Evolutionary conservation across 1,139 yeast species (phyloP), one percentile per base, ranked within the genome.

Genomic region (Fermentozyma sake): DNA sequence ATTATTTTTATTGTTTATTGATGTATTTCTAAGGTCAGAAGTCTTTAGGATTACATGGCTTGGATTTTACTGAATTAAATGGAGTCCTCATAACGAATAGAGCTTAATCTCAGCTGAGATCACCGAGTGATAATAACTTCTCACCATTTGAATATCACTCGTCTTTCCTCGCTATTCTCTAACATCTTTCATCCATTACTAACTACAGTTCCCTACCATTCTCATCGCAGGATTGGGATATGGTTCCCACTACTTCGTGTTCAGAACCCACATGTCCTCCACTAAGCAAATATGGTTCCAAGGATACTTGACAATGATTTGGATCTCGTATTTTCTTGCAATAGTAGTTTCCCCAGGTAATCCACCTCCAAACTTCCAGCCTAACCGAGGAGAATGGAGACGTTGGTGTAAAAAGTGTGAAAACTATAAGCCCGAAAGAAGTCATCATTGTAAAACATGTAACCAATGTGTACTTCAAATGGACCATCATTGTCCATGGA

Each of bases 401-500:
- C 62, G 76, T 29, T 79, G 74, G 68, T 83, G 93, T 47, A 48
- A 58, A 30, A 82, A 80, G 44, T 85, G 95, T 50, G 44, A 73
- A 17, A 52, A 46, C 12, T 74, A 67, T 47, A 84, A 84, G 47
- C 94, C 94, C 0, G 86, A 78, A 45, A 60, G 95, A 26, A 51
- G 85, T 2, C 95, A 85, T 47, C 95, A 85, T 50, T 84, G 95
- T 52, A 76, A 76, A 42, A 61, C 67, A 1, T 76, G 83, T 42
- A 57, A 65, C 7, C 52, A 46, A 9, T 85, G 95, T 47, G 79
- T 84, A 9, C 51, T 83, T 30, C 72, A 71, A 44, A 85, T 84
- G 95, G 95, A 84, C 52, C 95, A 84, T 50, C 94, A 84, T 52
- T 61, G 72, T 41, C 94, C 95, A 0, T 85, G 95, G 95, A 82